phyloP scores from a whole-genome alignment of 1,284 basidiomycete species.

The Malassezia sympodialis region DNA sequence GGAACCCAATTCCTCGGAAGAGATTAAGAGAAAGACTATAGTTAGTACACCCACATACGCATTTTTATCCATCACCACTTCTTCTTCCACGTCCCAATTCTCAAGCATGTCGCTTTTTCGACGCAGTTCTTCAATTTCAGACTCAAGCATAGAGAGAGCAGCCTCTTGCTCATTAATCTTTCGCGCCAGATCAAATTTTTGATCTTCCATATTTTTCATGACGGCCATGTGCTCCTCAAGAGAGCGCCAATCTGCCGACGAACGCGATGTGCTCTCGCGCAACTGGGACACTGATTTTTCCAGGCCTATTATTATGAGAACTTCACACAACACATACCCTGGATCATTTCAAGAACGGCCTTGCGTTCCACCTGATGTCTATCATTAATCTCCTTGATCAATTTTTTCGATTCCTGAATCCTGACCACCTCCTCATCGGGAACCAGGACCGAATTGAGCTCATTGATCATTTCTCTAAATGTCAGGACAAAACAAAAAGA shows the following conservation, averaged over 20 bases:
- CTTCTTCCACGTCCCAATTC: constrained; percentile 29
- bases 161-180: constrained; percentile 36
- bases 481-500: neutral
- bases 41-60: constrained; percentile 22
- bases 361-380: constrained; percentile 3
- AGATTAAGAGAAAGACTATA: constrained; percentile 23
- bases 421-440: constrained; percentile 15
- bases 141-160: constrained; percentile 24
- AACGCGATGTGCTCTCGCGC: constrained; percentile 22
- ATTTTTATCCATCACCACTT: constrained; percentile 28
- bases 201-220: constrained; percentile 29
- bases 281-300: constrained; percentile 22
- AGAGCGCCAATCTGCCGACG: constrained; percentile 31
- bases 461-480: constrained; percentile 15
- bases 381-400: neutral
- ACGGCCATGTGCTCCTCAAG: constrained; percentile 22
- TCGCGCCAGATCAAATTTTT: constrained; percentile 37
- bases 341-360: neutral
- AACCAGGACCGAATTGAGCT: constrained; percentile 12
- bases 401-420: neutral
- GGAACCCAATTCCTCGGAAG: constrained; percentile 30
- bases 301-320: constrained; percentile 13
- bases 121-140: constrained; percentile 26
- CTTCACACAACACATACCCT: neutral
- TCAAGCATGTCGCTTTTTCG: constrained; percentile 22